Evolutionary conservation across 179 eudicot genomes (phyloP).

Genomic region (Beta corolliflora): DNA sequence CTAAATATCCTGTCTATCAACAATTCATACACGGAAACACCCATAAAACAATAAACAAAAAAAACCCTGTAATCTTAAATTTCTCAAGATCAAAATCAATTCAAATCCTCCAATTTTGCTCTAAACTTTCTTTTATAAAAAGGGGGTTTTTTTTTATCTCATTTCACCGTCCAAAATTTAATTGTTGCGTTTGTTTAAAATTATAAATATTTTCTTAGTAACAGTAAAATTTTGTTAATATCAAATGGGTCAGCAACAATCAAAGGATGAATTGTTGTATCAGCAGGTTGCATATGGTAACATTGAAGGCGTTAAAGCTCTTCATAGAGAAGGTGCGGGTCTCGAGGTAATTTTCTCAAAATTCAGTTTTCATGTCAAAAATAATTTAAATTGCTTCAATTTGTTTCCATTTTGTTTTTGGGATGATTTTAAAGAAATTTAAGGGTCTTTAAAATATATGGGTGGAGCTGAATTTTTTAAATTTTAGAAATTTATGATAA

Average conservation of each 20-base stretch:
- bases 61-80: slow-evolving; percentile 3
- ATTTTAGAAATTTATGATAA: neutral
- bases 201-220: neutral
- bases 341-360: slow-evolving; percentile 66
- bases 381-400: neutral
- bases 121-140: neutral
- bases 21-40: slow-evolving; percentile 17
- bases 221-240: neutral
- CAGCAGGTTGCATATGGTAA: slow-evolving; percentile 77
- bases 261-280: slow-evolving; percentile 74
- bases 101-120: neutral
- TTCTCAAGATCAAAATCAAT: neutral
- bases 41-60: neutral
- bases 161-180: neutral
- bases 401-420: neutral
- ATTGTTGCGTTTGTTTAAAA: neutral
- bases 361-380: neutral
- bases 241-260: slow-evolving; percentile 76
- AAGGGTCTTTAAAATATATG: slow-evolving; percentile 2
- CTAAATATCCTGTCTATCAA: neutral
- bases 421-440: neutral
- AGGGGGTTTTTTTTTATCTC: neutral
- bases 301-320: slow-evolving; percentile 71
- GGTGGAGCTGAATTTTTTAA: neutral
- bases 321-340: slow-evolving; percentile 70